phyloP scores from a whole-genome alignment of 176 grass and related monocot species.

The Musa schizocarpa region DNA sequence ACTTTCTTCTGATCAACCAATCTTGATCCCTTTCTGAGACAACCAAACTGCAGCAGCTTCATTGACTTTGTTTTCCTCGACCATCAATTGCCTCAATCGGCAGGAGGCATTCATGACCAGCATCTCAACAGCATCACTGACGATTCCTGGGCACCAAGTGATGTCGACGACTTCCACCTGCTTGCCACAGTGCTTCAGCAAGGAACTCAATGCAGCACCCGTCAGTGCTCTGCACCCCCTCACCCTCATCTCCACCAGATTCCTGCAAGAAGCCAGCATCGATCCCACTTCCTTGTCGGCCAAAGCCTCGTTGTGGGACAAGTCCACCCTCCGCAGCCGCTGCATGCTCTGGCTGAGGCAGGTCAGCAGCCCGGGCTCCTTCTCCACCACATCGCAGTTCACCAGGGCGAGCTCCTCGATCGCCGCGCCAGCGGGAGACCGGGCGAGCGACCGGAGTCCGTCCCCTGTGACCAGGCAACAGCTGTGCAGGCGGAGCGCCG shows the following conservation, averaged over 20 bases:
- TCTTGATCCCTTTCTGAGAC: conserved; percentile 41
- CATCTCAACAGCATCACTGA: conserved; percentile 28
- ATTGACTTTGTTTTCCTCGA: conserved; percentile 47
- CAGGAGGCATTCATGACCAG: conserved; percentile 36
- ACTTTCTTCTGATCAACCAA: conserved; percentile 22
- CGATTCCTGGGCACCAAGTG: conserved; percentile 42
- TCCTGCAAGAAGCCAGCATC: conserved; percentile 75
- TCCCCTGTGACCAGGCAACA: conserved; percentile 85
- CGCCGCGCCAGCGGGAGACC: conserved; percentile 32
- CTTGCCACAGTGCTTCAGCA: conserved; percentile 53
- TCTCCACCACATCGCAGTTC: conserved; percentile 73
- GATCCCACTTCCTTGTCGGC: conserved; percentile 63
- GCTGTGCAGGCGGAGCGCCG: conserved; percentile 65
- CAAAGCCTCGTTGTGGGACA: conserved; percentile 81
- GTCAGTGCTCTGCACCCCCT: conserved; percentile 61
- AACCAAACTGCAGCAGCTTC: conserved; percentile 28
- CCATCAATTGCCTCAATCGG: conserved; percentile 39
- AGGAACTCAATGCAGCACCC: conserved; percentile 23
- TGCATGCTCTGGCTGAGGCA: conserved; percentile 83
- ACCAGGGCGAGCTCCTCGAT: conserved; percentile 85
- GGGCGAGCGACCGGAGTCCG: conserved; percentile 75
- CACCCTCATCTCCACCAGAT: conserved; percentile 58
- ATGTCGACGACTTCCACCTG: conserved; percentile 61
- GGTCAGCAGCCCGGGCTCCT: conserved; percentile 58
- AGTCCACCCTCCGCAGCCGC: conserved; percentile 44